Base-by-base conservation (phyloP, 768 basidiomycete genomes). In the Lactarius deliciosus region DNA sequence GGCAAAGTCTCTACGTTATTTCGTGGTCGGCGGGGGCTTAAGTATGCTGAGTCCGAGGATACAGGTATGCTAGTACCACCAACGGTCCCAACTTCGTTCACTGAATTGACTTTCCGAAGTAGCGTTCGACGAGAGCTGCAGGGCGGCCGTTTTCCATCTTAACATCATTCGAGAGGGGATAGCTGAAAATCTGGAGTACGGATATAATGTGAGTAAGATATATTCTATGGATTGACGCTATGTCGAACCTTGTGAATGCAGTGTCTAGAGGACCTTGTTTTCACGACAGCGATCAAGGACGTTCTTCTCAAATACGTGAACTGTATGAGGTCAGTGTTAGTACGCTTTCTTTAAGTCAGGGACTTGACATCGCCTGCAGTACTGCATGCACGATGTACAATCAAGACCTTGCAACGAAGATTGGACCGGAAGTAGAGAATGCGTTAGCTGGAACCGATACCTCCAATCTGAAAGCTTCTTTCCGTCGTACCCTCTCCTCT, bases 71-170 rank as follows among this genome's bases (percentile, higher is more conserved):
- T 13, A 6, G 38, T 40, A 40, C 38, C 15, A 15, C 4, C 38
- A 40, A 40, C 15, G 15, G 38, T 5, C 38, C 38, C 38, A 40
- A 40, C 1, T 40, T 40, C 38, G 38, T 40, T 40, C 38, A 40
- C 13, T 5, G 15, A 40, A 5, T 40, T 6, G 15, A 40, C 5
- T 15, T 40, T 40, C 38, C 15, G 15, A 40, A 70, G 47, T 53
- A 20, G 38, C 18, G 58, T 54, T 45, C 91, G 94, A 97, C 75
- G 91, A 89, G 74, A 94, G 95, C 65, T 97, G 96, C 73, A 81
- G 94, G 34, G 91, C 89, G 69, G 93, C 86, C 40, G 88, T 97
- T 25, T 89, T 96, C 75, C 91, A 92, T 88, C 78, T 94, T n/a
- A 95, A 97, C 79, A 95, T 95, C 0, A 80, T 96, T 43, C 81